These are phyloP conservation scores for Cercospora zeina DNA, from an alignment of 2,329 filamentous ascomycete species.

Conservation along the genomic window DNA sequence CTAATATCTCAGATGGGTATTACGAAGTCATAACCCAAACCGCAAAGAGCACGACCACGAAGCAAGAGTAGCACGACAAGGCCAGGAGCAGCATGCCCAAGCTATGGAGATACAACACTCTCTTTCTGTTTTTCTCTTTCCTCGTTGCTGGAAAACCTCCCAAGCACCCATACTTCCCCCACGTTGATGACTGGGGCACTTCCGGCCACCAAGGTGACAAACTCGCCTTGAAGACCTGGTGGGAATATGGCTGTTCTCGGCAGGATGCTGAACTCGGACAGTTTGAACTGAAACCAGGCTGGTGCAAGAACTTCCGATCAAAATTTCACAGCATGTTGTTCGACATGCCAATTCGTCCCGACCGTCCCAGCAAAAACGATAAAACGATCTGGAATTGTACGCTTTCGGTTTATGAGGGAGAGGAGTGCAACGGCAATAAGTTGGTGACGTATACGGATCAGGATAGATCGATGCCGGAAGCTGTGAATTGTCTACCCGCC, in stretches of 20 bases:
- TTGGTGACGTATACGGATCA: constrained; percentile 1
- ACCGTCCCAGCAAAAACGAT: background rate
- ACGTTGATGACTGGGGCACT: background rate
- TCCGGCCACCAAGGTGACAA: background rate
- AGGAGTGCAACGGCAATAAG: background rate
- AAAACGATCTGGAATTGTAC: constrained; percentile 10
- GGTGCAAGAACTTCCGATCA: constrained; percentile 6
- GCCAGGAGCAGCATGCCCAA: background rate
- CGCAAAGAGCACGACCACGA: background rate
- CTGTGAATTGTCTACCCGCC: background rate
- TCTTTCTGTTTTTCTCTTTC: background rate
- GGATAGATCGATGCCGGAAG: background rate
- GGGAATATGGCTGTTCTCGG: constrained; percentile 9
- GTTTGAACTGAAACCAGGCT: background rate
- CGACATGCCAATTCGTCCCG: constrained; percentile 3
- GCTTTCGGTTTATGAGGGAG: constrained; percentile 1
- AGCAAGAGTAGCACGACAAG: background rate
- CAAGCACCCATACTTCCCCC: constrained; percentile 1
- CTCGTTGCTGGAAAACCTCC: background rate
- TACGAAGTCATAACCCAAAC: background rate
- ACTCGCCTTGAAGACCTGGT: constrained; percentile 3
- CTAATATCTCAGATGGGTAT: background rate
- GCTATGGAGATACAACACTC: background rate
- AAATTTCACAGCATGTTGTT: constrained; percentile 9
- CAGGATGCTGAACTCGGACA: constrained; percentile 6